phyloP scores from a whole-genome alignment of 768 basidiomycete species.

The Pisolithus tinctorius region DNA sequence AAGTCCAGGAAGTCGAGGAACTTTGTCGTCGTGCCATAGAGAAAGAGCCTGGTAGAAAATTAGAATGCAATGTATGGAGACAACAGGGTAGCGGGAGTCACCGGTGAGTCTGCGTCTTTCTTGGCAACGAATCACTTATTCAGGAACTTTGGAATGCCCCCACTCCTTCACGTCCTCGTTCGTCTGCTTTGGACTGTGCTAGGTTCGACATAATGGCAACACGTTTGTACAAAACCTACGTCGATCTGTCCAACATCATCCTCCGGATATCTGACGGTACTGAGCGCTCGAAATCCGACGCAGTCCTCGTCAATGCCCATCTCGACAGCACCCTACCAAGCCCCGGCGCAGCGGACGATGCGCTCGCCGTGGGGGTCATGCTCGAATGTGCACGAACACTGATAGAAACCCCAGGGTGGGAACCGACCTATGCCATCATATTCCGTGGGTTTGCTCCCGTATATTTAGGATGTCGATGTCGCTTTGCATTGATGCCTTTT shows the following conservation, averaged over 20 bases:
- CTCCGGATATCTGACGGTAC: conserved; percentile 81
- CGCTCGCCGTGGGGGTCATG: conserved; percentile 84
- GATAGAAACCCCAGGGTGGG: conserved; percentile 55
- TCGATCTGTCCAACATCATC: conserved; percentile 82
- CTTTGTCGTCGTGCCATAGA: conserved; percentile 54
- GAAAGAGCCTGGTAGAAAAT: conserved; percentile 38
- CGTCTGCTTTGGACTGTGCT: background rate
- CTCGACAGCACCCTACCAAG: conserved; percentile 86
- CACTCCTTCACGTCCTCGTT: too few relatives aligned
- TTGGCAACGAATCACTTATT: background rate
- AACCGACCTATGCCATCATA: conserved; percentile 70
- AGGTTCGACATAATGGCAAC: conserved; percentile 93
- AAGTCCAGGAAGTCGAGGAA: conserved; percentile 53
- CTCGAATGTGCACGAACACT: conserved; percentile 81
- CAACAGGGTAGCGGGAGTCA: conserved; percentile 87
- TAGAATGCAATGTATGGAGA: conserved; percentile 90
- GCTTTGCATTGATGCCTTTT: background rate
- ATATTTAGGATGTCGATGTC: background rate
- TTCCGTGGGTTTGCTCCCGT: conserved; percentile 53
- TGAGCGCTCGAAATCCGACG: conserved; percentile 64
- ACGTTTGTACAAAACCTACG: conserved; percentile 80
- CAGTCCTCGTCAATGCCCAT: conserved; percentile 84
- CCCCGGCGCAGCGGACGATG: conserved; percentile 88
- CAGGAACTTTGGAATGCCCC: too few relatives aligned
- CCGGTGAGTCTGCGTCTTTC: conserved; percentile 44